phyloP scores from a whole-genome alignment of 2,329 filamentous ascomycete species.

The Xylaria polymorpha region DNA sequence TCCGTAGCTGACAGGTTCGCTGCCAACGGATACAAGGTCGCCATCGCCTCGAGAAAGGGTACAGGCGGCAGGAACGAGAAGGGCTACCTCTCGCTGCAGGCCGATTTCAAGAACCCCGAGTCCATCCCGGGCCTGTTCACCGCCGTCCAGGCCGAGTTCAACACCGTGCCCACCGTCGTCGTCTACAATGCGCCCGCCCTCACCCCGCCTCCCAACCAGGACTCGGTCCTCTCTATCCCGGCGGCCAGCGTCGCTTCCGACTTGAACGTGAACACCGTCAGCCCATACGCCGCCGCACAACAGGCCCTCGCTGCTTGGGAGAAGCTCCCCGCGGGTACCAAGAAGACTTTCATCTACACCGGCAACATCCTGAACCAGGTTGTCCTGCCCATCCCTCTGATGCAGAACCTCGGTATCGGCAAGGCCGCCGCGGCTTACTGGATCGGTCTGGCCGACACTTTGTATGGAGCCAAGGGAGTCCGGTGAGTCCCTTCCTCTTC shows the following conservation, averaged over 20 bases:
- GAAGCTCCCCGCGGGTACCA: not conserved
- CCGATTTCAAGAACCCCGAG: not conserved
- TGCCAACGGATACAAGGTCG: constrained; percentile 42
- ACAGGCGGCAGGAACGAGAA: not conserved
- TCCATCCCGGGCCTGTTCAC: not conserved
- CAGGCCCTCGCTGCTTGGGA: constrained; percentile 44
- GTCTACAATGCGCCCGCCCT: not conserved
- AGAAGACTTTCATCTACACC: not conserved
- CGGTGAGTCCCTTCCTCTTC: constrained; percentile 46
- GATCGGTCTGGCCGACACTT: constrained; percentile 50
- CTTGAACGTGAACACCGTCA: constrained; percentile 53
- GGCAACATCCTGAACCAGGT: not conserved
- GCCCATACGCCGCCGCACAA: constrained; percentile 54
- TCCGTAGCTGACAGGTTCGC: constrained; percentile 43
- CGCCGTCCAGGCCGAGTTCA: not conserved
- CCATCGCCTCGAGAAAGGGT: constrained; percentile 34
- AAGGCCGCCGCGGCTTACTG: constrained; percentile 55
- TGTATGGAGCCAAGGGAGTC: constrained; percentile 48
- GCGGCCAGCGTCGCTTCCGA: constrained; percentile 48
- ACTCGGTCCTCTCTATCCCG: not conserved
- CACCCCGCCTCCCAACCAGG: not conserved
- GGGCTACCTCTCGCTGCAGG: not conserved
- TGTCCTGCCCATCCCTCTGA: constrained; percentile 42
- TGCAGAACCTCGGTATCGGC: constrained; percentile 52
- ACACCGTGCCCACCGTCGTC: not conserved